Evolutionary conservation across 148 eudicot species (phyloP), one percentile per base, ranked within the genome.

Genomic region (Cornus florida): DNA sequence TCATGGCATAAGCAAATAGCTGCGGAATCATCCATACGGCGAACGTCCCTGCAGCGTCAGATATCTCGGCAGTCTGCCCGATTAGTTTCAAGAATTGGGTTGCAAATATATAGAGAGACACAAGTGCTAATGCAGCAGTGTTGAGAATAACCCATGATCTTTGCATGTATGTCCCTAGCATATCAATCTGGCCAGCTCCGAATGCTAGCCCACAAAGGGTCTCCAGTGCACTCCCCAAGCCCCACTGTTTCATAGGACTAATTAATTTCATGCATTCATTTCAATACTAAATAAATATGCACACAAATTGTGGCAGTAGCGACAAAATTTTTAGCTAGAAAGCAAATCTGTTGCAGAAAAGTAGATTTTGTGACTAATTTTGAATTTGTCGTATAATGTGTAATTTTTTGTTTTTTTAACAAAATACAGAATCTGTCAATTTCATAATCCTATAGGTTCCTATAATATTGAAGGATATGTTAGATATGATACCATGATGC

Each of bases 11-110:
- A 0, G 89, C 89, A 24, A 17, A 87, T 28, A 87, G 83, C 53
- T 84, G 87, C 3, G 89, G 89, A 38, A 87, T 87, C 87, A 87
- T 84, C 80, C 80, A 84, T 10, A 87, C 38, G 0, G 89, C 79
- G 8, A 84, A 75, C 1, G 24, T 69, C 1, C 89, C 89, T 0
- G 89, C 86, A 5, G 76, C 67, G 3, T 70, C 68, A 2, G 89
- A 79, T 28, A 86, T 84, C 10, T 56, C 62, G 57, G 56, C 77
- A 0, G 80, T 59, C 41, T 86, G 89, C 16, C 86, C 86, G n/a
- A 84, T 77, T 1, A 82, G 41, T 12, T 19, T 77, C 20, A 85
- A 46, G 9, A 82, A 0, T 13, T 72, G 84, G 0, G 33, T 23
- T 0, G 84, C 82, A 20, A 78, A 85, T 16, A 85, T 67, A 43